These are phyloP conservation scores for Phlegmacium glaucopus DNA, from an alignment of 768 basidiomycete genomes.

Conservation along the genomic window DNA sequence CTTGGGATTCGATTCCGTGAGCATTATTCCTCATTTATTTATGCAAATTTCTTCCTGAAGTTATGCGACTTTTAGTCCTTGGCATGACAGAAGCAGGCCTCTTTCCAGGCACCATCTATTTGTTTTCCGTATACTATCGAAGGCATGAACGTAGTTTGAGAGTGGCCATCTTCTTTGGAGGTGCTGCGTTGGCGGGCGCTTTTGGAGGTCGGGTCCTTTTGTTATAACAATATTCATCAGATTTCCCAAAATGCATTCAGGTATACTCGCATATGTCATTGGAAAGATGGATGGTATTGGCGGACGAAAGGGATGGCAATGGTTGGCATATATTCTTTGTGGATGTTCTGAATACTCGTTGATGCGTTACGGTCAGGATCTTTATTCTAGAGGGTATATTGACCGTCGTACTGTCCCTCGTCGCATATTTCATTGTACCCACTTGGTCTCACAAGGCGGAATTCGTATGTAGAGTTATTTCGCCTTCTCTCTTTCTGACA, in stretches of 20 bases:
- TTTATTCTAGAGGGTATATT: conserved; percentile 56
- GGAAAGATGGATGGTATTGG: conserved; percentile 60
- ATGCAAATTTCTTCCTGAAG: not conserved
- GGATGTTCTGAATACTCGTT: not conserved
- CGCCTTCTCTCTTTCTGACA: conserved; percentile 11
- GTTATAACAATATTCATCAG: not conserved
- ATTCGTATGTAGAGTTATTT: conserved; percentile 37
- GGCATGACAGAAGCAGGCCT: conserved; percentile 59
- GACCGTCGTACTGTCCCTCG: conserved; percentile 43
- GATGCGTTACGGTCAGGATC: conserved; percentile 34
- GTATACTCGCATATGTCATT: conserved; percentile 55
- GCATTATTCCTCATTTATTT: conserved; percentile 13
- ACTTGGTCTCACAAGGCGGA: conserved; percentile 57
- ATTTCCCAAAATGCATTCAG: conserved; percentile 18
- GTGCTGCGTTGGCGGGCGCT: conserved; percentile 58
- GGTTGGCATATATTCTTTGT: conserved; percentile 29
- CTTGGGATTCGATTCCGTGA: conserved; percentile 52
- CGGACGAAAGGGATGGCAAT: conserved; percentile 60
- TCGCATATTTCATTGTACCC: conserved; percentile 53
- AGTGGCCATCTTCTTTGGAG: conserved; percentile 61
- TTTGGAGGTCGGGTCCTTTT: conserved; percentile 47
- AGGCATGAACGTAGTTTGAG: conserved; percentile 60
- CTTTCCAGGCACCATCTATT: conserved; percentile 55
- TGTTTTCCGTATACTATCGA: conserved; percentile 59
- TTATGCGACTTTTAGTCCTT: conserved; percentile 36